A percentile compares a stretch with the other conserved stretches of the same genome.
phyloP scores from a whole-genome alignment of 1,284 basidiomycete species.

The Cryptococcus sp. region DNA sequence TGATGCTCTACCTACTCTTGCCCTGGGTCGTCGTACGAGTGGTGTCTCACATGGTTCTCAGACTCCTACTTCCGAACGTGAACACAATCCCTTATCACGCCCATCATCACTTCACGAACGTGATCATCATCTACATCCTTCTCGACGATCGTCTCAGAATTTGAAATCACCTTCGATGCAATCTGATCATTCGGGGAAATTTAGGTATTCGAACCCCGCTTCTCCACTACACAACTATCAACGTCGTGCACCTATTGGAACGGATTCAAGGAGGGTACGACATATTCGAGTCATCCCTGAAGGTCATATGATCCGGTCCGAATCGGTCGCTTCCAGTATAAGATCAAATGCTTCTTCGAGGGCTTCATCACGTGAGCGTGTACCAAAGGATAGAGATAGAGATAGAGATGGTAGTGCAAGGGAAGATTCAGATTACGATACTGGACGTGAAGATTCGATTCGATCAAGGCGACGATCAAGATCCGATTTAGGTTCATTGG shows the following conservation, averaged over 20 bases:
- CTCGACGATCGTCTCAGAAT: conserved; percentile 23
- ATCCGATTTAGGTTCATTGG: conserved; percentile 16
- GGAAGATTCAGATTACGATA: conserved; percentile 20
- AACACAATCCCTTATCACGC: conserved; percentile 24
- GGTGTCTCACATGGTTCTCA: conserved; percentile 39
- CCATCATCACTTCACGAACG: conserved; percentile 28
- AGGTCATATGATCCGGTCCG: conserved; percentile 27
- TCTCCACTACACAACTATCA: conserved; percentile 44
- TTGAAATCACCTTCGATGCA: conserved; percentile 30
- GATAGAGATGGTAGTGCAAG: conserved; percentile 10
- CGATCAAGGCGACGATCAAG: conserved; percentile 7
- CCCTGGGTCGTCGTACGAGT: conserved; percentile 34
- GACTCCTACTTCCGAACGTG: conserved; percentile 46
- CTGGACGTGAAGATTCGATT: conserved; percentile 30
- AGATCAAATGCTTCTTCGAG: conserved; percentile 34
- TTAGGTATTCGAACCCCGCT: conserved; percentile 9
- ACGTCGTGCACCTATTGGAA: conserved; percentile 35
- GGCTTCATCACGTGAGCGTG: conserved; percentile 22
- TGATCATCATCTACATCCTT: conserved; percentile 1
- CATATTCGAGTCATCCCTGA: conserved; percentile 43
- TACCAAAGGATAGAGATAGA: conserved; percentile 6
- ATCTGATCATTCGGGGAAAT: conserved; percentile 19
- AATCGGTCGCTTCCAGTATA: conserved; percentile 33
- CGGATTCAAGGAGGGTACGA: conserved; percentile 32
- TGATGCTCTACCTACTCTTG: conserved; percentile 22